phyloP scores from a whole-genome alignment of 306 rosid genomes.

The Fragaria nilgerrensis region DNA sequence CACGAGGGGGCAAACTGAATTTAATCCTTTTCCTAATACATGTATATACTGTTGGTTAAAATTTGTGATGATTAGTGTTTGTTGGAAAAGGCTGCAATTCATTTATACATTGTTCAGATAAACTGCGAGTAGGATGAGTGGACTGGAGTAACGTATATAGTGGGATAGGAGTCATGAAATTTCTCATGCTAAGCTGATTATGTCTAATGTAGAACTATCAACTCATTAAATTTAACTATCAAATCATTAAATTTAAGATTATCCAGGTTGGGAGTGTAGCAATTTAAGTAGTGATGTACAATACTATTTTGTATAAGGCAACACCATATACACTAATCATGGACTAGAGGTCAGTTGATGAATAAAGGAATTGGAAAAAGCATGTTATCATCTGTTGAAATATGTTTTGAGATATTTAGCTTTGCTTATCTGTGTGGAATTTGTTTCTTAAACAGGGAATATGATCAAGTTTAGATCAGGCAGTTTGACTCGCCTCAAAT shows the following conservation, averaged over 20 bases:
- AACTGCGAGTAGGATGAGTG: neutral
- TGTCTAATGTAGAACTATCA: neutral
- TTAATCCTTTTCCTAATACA: too few relatives aligned
- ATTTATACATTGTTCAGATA: neutral
- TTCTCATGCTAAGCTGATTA: neutral
- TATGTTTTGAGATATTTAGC: neutral
- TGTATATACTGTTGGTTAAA: too few relatives aligned
- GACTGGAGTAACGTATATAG: neutral
- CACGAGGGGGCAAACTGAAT: too few relatives aligned
- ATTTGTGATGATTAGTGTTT: too few relatives aligned
- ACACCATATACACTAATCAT: neutral
- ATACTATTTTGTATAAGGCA: neutral
- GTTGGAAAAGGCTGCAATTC: neutral
- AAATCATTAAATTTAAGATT: neutral
- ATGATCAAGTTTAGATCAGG: constrained; percentile 89
- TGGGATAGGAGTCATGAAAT: neutral
- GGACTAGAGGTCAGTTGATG: neutral
- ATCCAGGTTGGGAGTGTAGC: neutral
- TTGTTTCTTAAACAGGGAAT: constrained; percentile 60
- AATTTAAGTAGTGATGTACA: neutral
- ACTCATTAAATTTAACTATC: neutral
- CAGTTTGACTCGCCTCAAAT: constrained; percentile 49
- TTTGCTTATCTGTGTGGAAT: neutral
- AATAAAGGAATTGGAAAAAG: neutral
- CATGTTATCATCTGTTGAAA: neutral